A percentile compares a stretch with the other conserved stretches of the same genome.
Evolutionary conservation across 441 rosid species (phyloP).

Genomic region (Populus hybrid): DNA sequence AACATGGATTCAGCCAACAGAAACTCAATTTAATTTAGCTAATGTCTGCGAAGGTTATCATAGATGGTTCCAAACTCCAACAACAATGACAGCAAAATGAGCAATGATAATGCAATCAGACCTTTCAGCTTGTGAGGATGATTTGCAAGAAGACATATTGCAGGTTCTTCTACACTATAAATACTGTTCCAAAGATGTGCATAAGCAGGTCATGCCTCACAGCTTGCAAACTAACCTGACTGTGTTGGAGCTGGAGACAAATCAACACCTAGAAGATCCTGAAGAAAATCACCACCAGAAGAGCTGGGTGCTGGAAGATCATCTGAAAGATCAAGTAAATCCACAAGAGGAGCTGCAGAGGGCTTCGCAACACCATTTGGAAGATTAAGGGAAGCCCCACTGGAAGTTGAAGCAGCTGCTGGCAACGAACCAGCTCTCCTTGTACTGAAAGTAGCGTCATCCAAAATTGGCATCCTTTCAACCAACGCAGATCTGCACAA

Average conservation of each 20-base stretch:
- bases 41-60: neutral
- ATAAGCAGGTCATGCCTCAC: slow-evolving; percentile 3
- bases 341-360: slow-evolving; percentile 76
- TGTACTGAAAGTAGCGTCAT: slow-evolving; percentile 91
- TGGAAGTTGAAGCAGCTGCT: slow-evolving; percentile 56
- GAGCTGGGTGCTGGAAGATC: slow-evolving; percentile 76
- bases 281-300: slow-evolving; percentile 84
- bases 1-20: neutral
- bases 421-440: slow-evolving; percentile 82
- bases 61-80: neutral
- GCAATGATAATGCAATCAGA: neutral
- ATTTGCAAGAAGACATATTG: neutral
- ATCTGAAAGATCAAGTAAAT: slow-evolving; percentile 90
- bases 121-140: neutral
- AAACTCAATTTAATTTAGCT: neutral
- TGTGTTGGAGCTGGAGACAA: slow-evolving; percentile 50
- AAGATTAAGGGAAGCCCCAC: slow-evolving; percentile 57
- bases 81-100: neutral
- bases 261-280: slow-evolving; percentile 90
- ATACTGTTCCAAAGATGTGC: slow-evolving; percentile 6
- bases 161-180: neutral
- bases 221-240: slow-evolving; percentile 50
- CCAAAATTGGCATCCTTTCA: slow-evolving; percentile 98
- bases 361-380: slow-evolving; percentile 88
- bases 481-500: slow-evolving; percentile 75